A percentile compares a stretch with the other conserved stretches of the same genome.
Conservation (phyloP, 2,329 filamentous ascomycete species). For the Fusarium beomiforme region DNA sequence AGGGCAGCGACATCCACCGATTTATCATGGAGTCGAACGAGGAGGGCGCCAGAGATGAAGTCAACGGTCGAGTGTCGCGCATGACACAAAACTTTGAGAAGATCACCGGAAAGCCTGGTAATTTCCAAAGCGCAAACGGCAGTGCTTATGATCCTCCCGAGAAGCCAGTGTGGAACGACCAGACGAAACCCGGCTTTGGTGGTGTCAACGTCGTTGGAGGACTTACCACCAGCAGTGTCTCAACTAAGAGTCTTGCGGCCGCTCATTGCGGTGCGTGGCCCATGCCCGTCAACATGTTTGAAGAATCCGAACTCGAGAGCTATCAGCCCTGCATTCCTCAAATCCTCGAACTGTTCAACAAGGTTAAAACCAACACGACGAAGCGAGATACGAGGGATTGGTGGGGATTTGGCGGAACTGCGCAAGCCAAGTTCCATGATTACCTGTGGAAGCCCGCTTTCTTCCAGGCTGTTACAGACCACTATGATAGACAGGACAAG, state of each 20-base stretch:
- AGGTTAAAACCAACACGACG: conserved; percentile 17
- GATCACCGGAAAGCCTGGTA: conserved; percentile 35
- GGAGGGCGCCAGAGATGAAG: conserved; percentile 44
- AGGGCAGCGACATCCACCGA: conserved; percentile 50
- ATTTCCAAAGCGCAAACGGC: conserved; percentile 34
- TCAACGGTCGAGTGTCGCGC: conserved; percentile 41
- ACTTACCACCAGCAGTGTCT: conserved; percentile 54
- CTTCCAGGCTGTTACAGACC: conserved; percentile 48
- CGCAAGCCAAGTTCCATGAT: conserved; percentile 36
- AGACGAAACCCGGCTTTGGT: conserved; percentile 42
- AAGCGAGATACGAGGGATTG: background rate
- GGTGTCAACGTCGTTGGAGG: conserved; percentile 53
- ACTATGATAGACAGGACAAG: conserved; percentile 47
- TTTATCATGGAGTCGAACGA: conserved; percentile 46
- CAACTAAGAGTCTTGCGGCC: conserved; percentile 54
- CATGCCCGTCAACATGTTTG: conserved; percentile 54
- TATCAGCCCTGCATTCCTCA: conserved; percentile 58
- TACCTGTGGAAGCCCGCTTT: conserved; percentile 46
- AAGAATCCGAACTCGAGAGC: conserved; percentile 52
- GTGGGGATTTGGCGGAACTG: conserved; percentile 1
- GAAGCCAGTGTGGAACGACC: conserved; percentile 38
- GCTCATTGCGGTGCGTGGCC: conserved; percentile 55
- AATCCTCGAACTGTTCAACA: conserved; percentile 48
- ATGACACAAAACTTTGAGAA: conserved; percentile 43
- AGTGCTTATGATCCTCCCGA: conserved; percentile 37